These are phyloP conservation scores for Penicillium corylophilum DNA, from an alignment of 2,329 filamentous ascomycete species.

Conservation along the genomic window DNA sequence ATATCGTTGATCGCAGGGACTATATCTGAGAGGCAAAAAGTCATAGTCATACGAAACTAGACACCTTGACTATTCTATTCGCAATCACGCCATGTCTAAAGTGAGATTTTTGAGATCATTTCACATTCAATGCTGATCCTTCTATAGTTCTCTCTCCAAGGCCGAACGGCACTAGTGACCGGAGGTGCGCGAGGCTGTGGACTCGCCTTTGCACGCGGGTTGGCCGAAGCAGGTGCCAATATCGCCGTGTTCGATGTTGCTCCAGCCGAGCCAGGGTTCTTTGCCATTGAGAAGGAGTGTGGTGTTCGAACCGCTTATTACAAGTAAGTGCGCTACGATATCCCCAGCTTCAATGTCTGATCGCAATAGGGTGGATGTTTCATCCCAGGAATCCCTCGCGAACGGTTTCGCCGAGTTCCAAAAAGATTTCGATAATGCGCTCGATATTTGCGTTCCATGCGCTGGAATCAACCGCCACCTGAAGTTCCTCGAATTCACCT, in stretches of 20 bases:
- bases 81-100: slow-evolving; percentile 22
- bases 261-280: slow-evolving; percentile 39
- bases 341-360: background rate
- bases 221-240: slow-evolving; percentile 49
- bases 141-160: slow-evolving; percentile 52
- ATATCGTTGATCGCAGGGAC: background rate
- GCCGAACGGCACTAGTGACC: slow-evolving; percentile 49
- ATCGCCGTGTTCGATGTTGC: slow-evolving; percentile 51
- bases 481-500: slow-evolving; percentile 46
- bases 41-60: background rate
- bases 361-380: slow-evolving; percentile 40
- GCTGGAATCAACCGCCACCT: slow-evolving; percentile 49
- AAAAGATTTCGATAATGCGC: slow-evolving; percentile 35
- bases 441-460: slow-evolving; percentile 48
- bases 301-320: slow-evolving; percentile 46
- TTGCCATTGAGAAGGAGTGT: slow-evolving; percentile 42
- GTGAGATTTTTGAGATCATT: slow-evolving; percentile 7
- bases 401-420: slow-evolving; percentile 35
- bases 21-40: slow-evolving; percentile 6
- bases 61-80: background rate
- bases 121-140: background rate
- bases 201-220: slow-evolving; percentile 45
- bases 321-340: slow-evolving; percentile 20
- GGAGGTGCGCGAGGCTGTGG: slow-evolving; percentile 50
- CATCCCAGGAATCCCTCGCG: slow-evolving; percentile 31